Percentiles rank a stretch among this genome's conserved stretches.
phyloP scores from a whole-genome alignment of 768 basidiomycete genomes.

The Tylopilus sp. region DNA sequence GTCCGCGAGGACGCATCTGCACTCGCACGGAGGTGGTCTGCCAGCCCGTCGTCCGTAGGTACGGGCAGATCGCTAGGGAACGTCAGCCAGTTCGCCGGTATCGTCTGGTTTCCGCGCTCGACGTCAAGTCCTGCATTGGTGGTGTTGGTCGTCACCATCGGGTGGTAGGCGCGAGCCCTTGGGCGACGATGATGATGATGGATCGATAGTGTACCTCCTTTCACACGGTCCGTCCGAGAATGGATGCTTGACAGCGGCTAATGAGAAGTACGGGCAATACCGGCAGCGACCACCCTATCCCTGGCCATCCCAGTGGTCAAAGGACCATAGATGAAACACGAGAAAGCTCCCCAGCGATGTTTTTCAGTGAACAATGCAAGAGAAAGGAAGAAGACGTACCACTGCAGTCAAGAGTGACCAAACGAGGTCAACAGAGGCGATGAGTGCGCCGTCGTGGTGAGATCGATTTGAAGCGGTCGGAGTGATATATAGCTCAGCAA shows the following conservation, averaged over 20 bases:
- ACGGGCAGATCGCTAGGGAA: constrained; percentile 13
- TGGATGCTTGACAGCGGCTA: no score
- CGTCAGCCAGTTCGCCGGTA: constrained; percentile 10
- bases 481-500: neutral
- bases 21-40: constrained; percentile 6
- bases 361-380: neutral
- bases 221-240: no score
- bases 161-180: no score
- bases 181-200: no score
- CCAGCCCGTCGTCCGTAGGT: constrained; percentile 11
- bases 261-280: no score
- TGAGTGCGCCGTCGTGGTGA: constrained; percentile 36
- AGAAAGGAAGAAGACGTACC: constrained; percentile 32
- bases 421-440: constrained; percentile 55
- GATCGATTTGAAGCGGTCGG: neutral
- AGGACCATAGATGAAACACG: constrained; percentile 74
- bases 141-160: no score
- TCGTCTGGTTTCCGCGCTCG: no score
- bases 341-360: constrained; percentile 52
- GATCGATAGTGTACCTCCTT: no score
- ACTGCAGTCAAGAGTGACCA: constrained; percentile 55
- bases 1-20: neutral
- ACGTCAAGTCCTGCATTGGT: no score
- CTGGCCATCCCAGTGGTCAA: no score
- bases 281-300: no score